Percentiles rank a stretch among this genome's conserved stretches.
phyloP scores from a whole-genome alignment of 345 rosid species.

The Ricinus communis region DNA sequence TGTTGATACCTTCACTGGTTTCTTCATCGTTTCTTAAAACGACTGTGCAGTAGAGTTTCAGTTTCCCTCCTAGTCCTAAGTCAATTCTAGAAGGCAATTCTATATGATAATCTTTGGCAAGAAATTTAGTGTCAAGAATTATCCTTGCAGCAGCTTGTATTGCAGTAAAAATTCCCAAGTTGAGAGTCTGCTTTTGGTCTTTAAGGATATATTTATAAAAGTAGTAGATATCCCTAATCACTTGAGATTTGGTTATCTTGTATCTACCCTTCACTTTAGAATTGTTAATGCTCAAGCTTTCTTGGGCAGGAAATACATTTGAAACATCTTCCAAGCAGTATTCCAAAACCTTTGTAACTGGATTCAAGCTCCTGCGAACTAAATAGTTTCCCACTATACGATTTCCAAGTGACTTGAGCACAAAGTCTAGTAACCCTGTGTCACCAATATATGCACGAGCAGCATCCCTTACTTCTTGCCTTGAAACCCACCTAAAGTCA shows the following conservation, averaged over 20 bases:
- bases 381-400: conserved; percentile 83
- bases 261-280: conserved; percentile 39
- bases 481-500: conserved; percentile 68
- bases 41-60: conserved; percentile 58
- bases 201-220: conserved; percentile 53
- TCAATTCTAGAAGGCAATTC: conserved; percentile 30
- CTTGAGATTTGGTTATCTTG: conserved; percentile 59
- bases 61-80: conserved; percentile 38
- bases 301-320: conserved; percentile 43
- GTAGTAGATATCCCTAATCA: conserved; percentile 61
- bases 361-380: conserved; percentile 83
- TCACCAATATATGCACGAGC: conserved; percentile 88
- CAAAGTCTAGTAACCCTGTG: conserved; percentile 86
- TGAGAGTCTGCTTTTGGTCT: conserved; percentile 44
- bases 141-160: conserved; percentile 56
- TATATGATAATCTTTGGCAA: conserved; percentile 59
- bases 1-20: conserved; percentile 1
- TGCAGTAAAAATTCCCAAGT: conserved; percentile 43
- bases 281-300: conserved; percentile 34
- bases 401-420: conserved; percentile 86
- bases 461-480: conserved; percentile 92
- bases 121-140: conserved; percentile 69
- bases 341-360: conserved; percentile 86
- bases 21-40: conserved; percentile 29
- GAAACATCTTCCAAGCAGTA: conserved; percentile 81